A percentile compares a stretch with the other conserved stretches of the same genome.
Conservation (phyloP, 2,329 filamentous ascomycete species). For the Claviceps fusiformis region DNA sequence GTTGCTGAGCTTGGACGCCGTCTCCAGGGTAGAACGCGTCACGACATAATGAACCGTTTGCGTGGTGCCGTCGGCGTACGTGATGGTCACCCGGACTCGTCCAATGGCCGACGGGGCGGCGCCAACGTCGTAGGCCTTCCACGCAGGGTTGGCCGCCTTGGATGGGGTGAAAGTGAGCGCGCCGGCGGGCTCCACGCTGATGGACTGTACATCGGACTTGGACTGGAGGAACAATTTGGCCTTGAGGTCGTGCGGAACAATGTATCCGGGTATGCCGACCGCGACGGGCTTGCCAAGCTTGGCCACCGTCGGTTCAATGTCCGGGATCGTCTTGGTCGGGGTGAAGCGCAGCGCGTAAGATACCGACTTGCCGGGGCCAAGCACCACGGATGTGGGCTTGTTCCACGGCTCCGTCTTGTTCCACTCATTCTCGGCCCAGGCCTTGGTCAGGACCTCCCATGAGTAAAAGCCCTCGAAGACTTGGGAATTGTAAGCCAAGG, state of each 20-base stretch:
- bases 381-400: constrained; percentile 28
- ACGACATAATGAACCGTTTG: constrained; percentile 45
- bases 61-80: constrained; percentile 30
- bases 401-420: constrained; percentile 39
- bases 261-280: constrained; percentile 40
- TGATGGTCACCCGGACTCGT: constrained; percentile 31
- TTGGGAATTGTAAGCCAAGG: constrained; percentile 34
- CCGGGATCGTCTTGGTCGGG: constrained; percentile 29
- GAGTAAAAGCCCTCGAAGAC: constrained; percentile 48
- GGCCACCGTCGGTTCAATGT: constrained; percentile 32
- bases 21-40: constrained; percentile 30
- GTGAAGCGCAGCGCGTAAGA: constrained; percentile 39
- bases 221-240: constrained; percentile 32
- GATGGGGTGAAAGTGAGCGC: constrained; percentile 21
- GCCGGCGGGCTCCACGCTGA: constrained; percentile 24
- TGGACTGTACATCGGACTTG: constrained; percentile 23
- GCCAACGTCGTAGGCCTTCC: constrained; percentile 26
- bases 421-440: constrained; percentile 45
- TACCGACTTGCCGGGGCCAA: constrained; percentile 30
- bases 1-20: constrained; percentile 31
- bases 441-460: constrained; percentile 41
- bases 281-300: constrained; percentile 32
- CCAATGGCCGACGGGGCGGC: constrained; percentile 33
- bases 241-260: constrained; percentile 33
- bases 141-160: constrained; percentile 6